These are phyloP conservation scores for Saccharomycopsis selenospora DNA, from an alignment of 805 yeast species.

Conservation along the genomic window DNA sequence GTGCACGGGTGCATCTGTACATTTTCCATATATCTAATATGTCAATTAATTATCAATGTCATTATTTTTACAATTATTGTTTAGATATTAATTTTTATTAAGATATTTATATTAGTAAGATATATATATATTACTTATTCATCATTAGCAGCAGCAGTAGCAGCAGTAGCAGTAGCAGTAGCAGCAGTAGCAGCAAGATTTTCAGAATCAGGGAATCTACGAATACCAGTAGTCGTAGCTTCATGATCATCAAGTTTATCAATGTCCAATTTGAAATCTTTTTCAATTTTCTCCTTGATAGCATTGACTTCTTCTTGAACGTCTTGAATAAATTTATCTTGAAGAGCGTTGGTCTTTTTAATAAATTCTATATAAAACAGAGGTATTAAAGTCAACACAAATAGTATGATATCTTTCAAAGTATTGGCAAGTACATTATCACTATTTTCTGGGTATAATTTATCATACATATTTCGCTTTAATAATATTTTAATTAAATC, in stretches of 20 bases:
- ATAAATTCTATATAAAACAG: constrained; percentile 1
- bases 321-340: constrained; percentile 2
- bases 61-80: too few species aligned
- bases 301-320: background rate
- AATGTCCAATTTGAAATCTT: background rate
- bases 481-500: background rate
- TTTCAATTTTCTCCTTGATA: background rate
- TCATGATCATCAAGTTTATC: background rate
- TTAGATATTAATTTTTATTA: too few species aligned
- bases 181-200: too few species aligned
- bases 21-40: too few species aligned
- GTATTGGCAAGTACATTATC: background rate
- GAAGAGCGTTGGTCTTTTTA: background rate
- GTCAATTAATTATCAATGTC: too few species aligned
- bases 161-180: too few species aligned
- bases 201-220: too few species aligned
- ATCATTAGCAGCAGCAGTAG: too few species aligned
- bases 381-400: constrained; percentile 4
- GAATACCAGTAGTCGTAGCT: background rate
- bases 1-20: too few species aligned
- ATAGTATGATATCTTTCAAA: background rate
- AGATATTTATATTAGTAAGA: too few species aligned
- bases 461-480: background rate
- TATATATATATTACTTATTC: too few species aligned
- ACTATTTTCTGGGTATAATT: background rate